Evolutionary conservation across 75 land plant species (phyloP), one percentile per base, ranked within the genome.

Genomic region (Chamaecyparis obtusa): DNA sequence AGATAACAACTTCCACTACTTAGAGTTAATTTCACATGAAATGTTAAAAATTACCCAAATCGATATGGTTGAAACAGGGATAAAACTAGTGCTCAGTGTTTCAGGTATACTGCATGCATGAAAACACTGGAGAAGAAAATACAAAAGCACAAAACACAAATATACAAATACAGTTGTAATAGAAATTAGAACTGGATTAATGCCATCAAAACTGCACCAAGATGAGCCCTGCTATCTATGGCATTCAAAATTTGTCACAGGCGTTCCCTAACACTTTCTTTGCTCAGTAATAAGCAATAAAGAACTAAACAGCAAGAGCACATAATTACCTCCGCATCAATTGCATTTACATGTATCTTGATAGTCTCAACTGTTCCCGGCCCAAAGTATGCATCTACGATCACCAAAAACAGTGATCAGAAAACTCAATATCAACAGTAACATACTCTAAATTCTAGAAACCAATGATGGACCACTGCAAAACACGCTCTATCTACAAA

Each of bases 361-460:
- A 97, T 78, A 83, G 84, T 94, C n/a, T 93, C 96, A 44, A 96
- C 93, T 21, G 99, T 97, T 55, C 99, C 99, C 14, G 89, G 88
- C 88, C 99, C 99, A 91, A 97, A 97, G 89, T 88, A 96, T 56
- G 93, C 91, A 77, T 91, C 99, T 94, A 56, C 37, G 56, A 44
- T 15, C 84, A 82, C 16, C 16, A 82, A 64, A 21, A 35, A 55
- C 36, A 32, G 30, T 24, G 85, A 84, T 30, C 33, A 54, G 24
- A 56, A 82, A 3, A 41, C 46, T 41, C 24, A 0, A 41, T 44
- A 41, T 16, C 9, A 21, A 37, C 78, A 86, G 69, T 7, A 64
- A 64, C 69, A 24, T 7, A 64, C 69, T 41, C 54, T 27, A 35
- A 87, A 35, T 43, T 30, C 37, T n/a, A 64, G 37, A 15, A 49